Evolutionary conservation across 2,329 filamentous ascomycete species (phyloP).

Genomic region (Colletotrichum orbiculare): DNA sequence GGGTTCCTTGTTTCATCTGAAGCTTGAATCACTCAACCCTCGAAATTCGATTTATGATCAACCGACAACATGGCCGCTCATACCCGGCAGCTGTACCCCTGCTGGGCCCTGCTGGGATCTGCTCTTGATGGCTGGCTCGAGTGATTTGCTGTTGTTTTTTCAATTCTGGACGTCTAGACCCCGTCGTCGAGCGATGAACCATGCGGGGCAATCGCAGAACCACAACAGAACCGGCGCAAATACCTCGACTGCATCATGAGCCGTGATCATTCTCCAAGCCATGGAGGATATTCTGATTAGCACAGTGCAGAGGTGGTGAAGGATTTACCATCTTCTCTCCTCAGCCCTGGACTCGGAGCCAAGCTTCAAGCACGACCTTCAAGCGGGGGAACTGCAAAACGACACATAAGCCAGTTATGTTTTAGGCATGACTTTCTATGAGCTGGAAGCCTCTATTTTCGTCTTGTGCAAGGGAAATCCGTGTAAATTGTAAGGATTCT

Average conservation of each 20-base stretch:
- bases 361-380: not conserved
- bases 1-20: constrained; percentile 31
- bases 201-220: not conserved
- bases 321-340: not conserved
- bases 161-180: not conserved
- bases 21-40: constrained; percentile 22
- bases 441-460: no score
- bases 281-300: not conserved
- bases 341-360: not conserved
- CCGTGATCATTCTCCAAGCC: not conserved
- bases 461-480: not conserved
- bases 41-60: not conserved
- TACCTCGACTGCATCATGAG: not conserved
- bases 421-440: no score
- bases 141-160: not conserved
- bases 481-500: not conserved
- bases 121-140: no score
- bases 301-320: no score
- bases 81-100: constrained; percentile 14
- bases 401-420: no score
- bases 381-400: no score
- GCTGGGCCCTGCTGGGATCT: not conserved
- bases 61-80: not conserved
- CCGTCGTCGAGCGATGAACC: not conserved
- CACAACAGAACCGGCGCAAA: not conserved